Conservation (phyloP, 2,329 filamentous ascomycete genomes). For the Boeremia lycopersici region DNA sequence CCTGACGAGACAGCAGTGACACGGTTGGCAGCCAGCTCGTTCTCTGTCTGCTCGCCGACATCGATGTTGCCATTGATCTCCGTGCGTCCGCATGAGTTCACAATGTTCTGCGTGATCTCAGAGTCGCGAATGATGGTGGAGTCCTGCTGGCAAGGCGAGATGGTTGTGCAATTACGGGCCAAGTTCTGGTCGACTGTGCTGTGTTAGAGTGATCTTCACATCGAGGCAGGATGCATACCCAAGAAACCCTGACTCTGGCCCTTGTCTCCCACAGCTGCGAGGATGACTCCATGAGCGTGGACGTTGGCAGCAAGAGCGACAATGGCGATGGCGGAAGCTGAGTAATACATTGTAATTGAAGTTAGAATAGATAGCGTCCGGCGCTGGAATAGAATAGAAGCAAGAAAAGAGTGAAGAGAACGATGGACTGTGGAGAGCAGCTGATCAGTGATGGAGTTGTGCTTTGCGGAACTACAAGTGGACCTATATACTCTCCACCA, state of each 20-base stretch:
- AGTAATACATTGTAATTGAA: conserved; percentile 37
- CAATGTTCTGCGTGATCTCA: conserved; percentile 47
- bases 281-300: conserved; percentile 40
- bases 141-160: conserved; percentile 48
- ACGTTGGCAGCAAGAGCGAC: conserved; percentile 37
- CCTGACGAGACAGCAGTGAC: conserved; percentile 37
- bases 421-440: conserved; percentile 10
- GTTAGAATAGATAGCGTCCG: conserved; percentile 26
- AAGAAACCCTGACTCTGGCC: conserved; percentile 43
- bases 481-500: conserved; percentile 24
- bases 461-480: not conserved
- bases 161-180: conserved; percentile 47
- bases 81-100: conserved; percentile 46
- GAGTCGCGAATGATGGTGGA: conserved; percentile 45
- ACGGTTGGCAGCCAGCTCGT: conserved; percentile 39
- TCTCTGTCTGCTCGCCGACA: conserved; percentile 47
- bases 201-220: conserved; percentile 1
- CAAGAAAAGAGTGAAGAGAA: conserved; percentile 25
- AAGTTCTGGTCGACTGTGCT: conserved; percentile 39
- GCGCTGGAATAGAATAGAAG: conserved; percentile 36
- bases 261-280: conserved; percentile 35
- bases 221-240: conserved; percentile 13
- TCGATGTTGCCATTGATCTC: conserved; percentile 48
- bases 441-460: conserved; percentile 7
- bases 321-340: conserved; percentile 35